These are phyloP conservation scores for Tricholoma sp. DNA, from an alignment of 768 basidiomycete genomes.

Conservation along the genomic window DNA sequence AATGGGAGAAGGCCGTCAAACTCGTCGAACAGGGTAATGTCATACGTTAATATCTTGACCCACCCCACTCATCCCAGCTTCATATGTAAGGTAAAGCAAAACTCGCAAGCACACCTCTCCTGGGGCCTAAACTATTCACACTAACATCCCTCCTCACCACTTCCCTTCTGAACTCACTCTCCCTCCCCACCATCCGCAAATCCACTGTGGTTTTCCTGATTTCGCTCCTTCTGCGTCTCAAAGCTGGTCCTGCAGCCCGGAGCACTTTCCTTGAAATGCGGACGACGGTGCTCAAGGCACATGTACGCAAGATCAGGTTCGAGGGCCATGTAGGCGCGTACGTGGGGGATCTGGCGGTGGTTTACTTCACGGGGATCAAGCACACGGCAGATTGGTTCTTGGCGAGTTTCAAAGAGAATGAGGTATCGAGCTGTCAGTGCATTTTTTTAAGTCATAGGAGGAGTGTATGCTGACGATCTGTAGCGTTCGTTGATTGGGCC, in stretches of 20 bases:
- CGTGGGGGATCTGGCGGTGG: conserved; percentile 80
- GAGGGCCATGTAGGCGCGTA: conserved; percentile 87
- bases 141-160: conserved; percentile 65
- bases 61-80: neutral
- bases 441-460: neutral
- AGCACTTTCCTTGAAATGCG: conserved; percentile 80
- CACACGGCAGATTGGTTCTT: conserved; percentile 99
- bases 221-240: conserved; percentile 66
- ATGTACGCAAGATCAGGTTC: conserved; percentile 84
- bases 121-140: conserved; percentile 55
- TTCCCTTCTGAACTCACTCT: conserved; percentile 69
- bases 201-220: conserved; percentile 67
- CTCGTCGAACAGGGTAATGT: conserved; percentile 75
- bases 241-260: conserved; percentile 73
- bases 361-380: conserved; percentile 92
- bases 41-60: neutral
- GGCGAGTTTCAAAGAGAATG: conserved; percentile 92
- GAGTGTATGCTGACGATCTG: neutral
- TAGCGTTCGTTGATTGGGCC: conserved; percentile 95
- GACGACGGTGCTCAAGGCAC: conserved; percentile 62
- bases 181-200: conserved; percentile 74
- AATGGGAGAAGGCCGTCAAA: conserved; percentile 84
- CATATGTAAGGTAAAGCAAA: conserved; percentile 51
- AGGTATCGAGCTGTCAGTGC: conserved; percentile 82
- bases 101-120: conserved; percentile 46